A percentile compares a stretch with the other conserved stretches of the same genome.
These are phyloP conservation scores for Tricholoma hemisulphureum DNA, from an alignment of 768 basidiomycete genomes.

Conservation along the genomic window DNA sequence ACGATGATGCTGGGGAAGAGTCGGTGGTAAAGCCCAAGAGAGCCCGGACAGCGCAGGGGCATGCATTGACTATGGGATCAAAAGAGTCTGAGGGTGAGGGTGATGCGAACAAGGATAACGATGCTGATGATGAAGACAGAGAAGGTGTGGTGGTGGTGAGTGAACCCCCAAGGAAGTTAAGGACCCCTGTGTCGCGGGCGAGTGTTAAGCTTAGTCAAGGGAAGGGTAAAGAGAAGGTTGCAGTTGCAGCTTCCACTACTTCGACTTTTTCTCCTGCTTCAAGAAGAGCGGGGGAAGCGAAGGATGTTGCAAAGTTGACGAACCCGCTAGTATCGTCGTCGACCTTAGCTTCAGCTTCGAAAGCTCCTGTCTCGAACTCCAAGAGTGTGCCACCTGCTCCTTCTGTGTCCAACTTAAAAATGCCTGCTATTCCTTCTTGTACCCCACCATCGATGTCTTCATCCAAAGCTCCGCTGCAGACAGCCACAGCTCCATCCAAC, in stretches of 20 bases:
- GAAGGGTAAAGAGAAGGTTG: not conserved
- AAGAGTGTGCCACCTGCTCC: not conserved
- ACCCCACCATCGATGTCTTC: not conserved
- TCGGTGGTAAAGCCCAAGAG: not conserved
- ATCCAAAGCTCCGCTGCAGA: not conserved
- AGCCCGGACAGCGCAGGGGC: not conserved
- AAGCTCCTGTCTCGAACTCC: not conserved
- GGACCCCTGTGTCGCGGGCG: not conserved
- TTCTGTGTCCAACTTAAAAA: not conserved
- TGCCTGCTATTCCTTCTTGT: not conserved
- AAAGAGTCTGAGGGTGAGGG: not conserved
- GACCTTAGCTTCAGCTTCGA: not conserved
- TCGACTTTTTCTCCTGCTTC: too few species aligned
- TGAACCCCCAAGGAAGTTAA: not conserved
- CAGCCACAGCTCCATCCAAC: not conserved
- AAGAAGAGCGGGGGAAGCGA: not conserved
- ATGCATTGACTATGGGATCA: not conserved
- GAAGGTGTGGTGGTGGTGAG: not conserved
- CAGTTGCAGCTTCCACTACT: not conserved
- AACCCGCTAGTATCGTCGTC: too few species aligned
- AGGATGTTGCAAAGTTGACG: not conserved
- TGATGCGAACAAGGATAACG: not conserved
- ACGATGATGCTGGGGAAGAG: not conserved
- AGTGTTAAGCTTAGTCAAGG: not conserved
- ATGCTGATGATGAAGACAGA: not conserved